Base-by-base conservation (phyloP, 192 early-diverging fungal genomes). In the Mortierella alpina region DNA sequence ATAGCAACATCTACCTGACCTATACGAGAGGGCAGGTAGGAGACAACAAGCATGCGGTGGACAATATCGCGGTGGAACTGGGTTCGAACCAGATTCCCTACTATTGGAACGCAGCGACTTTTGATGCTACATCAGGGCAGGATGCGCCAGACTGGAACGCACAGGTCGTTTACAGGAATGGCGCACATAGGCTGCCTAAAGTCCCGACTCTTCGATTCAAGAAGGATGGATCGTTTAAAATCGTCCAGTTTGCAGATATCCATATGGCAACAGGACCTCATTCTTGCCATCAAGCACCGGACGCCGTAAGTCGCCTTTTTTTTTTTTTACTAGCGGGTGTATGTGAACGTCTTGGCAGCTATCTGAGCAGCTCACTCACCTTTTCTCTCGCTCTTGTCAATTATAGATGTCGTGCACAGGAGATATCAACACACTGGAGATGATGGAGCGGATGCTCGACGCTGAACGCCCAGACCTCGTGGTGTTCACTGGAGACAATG, bases 241-340 rank as follows among this genome's bases (percentile, higher is more conserved):
- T 86, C 70, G 55, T 84, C 7, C 85, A 86, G 62, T 73, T 86
- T 62, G 82, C 83, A 10, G 85, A 86, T 51, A 72, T 86, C 8
- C 85, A 86, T 18, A 84, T 84, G 65, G 78, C 85, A 39, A 86
- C 83, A 14, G 75, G 83, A 1, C 61, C 69, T 11, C 83, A 84
- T 20, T 68, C 63, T n/a, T 86, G 85, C 41, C 59, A 67, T 45
- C 72, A 84, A 58, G 65, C 58, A 9, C 75, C 80, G 39, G 63
- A 60, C 39, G 42, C 67, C 17, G 84, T 85, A 85, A 57, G 64
- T 55, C 11, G 7, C 23, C 11, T 18, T 62, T 57, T 5, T 54
- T 49, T 49, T 2, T 63, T 9, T 59, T 59, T 0, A 40, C n/a
- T 9, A 10, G 7, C 18, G 22, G 4, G 18, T 39, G 23, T 40